Conservation (phyloP, 306 rosid species). For the Boehmeria nivea region DNA sequence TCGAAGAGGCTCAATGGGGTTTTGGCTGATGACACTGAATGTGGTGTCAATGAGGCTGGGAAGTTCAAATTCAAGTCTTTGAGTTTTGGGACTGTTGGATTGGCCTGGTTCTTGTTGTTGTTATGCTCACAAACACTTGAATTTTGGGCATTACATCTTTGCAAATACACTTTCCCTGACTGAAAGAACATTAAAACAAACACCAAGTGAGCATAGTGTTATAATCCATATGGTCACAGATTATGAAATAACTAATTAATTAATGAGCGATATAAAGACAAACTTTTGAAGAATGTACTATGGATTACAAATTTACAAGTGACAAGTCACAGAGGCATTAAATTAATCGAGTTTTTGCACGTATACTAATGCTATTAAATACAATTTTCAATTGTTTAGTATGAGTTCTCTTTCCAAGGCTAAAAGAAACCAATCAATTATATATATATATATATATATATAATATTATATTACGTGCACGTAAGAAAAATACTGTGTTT, state of each 20-base stretch:
- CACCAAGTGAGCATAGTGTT: background rate
- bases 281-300: too few relatives aligned
- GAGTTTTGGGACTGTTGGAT: conserved; percentile 39
- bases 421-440: background rate
- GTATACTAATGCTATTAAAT: too few relatives aligned
- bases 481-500: background rate
- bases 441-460: background rate
- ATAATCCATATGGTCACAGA: too few relatives aligned
- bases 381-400: too few relatives aligned
- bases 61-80: conserved; percentile 73
- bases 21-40: conserved; percentile 29
- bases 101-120: conserved; percentile 24
- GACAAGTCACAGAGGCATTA: too few relatives aligned
- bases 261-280: too few relatives aligned
- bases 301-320: too few relatives aligned
- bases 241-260: too few relatives aligned
- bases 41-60: conserved; percentile 42
- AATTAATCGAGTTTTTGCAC: too few relatives aligned
- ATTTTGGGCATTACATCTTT: conserved; percentile 43
- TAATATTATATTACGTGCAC: background rate
- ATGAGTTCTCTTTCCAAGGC: too few relatives aligned
- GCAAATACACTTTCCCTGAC: conserved; percentile 90
- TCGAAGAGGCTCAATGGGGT: conserved; percentile 55
- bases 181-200: conserved; percentile 27
- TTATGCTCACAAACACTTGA: conserved; percentile 30